Percentiles rank a stretch among this genome's conserved stretches.
Evolutionary conservation across 352 stramenopile genomes (phyloP).

Genomic region (Phytophthora foliorum): DNA sequence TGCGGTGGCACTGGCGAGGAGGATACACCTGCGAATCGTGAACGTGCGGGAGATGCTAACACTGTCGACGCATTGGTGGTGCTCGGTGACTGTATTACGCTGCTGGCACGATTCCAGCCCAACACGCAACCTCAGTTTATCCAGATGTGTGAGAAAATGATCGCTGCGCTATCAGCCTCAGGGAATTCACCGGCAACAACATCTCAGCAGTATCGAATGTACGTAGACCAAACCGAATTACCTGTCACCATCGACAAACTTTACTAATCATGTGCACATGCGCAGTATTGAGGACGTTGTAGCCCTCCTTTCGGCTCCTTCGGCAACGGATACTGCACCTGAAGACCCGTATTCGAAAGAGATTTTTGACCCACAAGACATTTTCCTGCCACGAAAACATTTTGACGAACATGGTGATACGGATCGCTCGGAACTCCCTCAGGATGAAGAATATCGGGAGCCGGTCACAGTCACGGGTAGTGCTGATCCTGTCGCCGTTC

Average conservation of each 20-base stretch:
- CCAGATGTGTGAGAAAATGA: slow-evolving; percentile 45
- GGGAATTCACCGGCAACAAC: slow-evolving; percentile 19
- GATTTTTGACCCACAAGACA: slow-evolving; percentile 49
- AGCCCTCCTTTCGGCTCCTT: slow-evolving; percentile 15
- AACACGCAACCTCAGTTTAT: slow-evolving; percentile 33
- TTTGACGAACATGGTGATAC: neutral
- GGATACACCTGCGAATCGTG: slow-evolving; percentile 21
- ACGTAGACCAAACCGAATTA: slow-evolving; percentile 22
- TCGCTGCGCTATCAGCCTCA: slow-evolving; percentile 23
- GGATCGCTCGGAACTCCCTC: neutral
- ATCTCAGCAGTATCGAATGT: slow-evolving; percentile 42
- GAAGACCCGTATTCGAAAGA: slow-evolving; percentile 25
- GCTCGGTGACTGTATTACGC: slow-evolving; percentile 49
- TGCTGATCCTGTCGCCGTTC: slow-evolving; percentile 68
- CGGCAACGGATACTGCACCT: slow-evolving; percentile 4
- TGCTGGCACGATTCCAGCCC: slow-evolving; percentile 42
- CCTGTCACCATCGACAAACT: slow-evolving; percentile 3
- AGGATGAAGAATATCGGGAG: slow-evolving; percentile 24
- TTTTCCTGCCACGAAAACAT: slow-evolving; percentile 44
- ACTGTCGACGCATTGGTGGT: slow-evolving; percentile 47
- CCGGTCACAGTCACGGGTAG: slow-evolving; percentile 60
- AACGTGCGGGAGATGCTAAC: slow-evolving; percentile 21
- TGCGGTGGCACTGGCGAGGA: slow-evolving; percentile 31
- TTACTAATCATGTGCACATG: slow-evolving; percentile 7
- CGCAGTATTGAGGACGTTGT: slow-evolving; percentile 40